phyloP scores from a whole-genome alignment of 1,284 basidiomycete species.

The Thecaphora frezii region DNA sequence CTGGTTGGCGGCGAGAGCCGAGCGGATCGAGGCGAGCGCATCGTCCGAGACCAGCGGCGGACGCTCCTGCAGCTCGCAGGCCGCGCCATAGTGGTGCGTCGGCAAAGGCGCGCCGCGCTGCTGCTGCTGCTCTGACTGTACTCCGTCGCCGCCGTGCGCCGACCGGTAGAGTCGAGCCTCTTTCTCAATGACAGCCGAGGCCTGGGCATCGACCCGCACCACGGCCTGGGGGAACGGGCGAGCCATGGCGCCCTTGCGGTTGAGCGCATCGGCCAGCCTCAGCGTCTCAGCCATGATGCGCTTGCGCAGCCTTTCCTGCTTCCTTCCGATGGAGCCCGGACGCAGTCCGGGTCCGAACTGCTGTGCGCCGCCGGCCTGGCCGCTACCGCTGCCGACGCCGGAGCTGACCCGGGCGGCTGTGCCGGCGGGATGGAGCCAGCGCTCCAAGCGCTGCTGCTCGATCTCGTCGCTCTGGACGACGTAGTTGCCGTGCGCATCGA shows the following conservation, averaged over 20 bases:
- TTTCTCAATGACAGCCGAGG: conserved; percentile 20
- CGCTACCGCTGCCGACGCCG: too few relatives aligned
- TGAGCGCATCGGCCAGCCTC: conserved; percentile 75
- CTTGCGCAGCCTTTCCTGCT: conserved; percentile 63
- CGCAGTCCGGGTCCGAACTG: conserved; percentile 6
- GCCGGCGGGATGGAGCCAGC: conserved; percentile 35
- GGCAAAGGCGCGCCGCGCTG: conserved; percentile 7
- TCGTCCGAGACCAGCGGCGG: conserved; percentile 66
- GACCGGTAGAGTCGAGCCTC: conserved; percentile 16
- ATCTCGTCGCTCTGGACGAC: conserved; percentile 34
- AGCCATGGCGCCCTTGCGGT: conserved; percentile 79
- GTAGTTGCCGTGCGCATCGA: conserved; percentile 31
- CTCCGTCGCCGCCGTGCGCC: conserved; percentile 1
- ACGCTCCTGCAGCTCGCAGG: conserved; percentile 26
- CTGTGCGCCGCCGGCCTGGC: conserved; percentile 8
- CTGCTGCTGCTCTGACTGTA: conserved; percentile 2
- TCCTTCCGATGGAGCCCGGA: conserved; percentile 15
- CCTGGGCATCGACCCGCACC: conserved; percentile 38
- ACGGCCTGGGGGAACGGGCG: conserved; percentile 68
- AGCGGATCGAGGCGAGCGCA: conserved; percentile 79
- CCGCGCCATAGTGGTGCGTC: conserved; percentile 18
- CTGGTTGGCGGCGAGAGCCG: conserved; percentile 84
- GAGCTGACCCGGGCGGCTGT: too few relatives aligned
- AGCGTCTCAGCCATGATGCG: conserved; percentile 70
- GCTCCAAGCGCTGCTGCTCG: conserved; percentile 31